Evolutionary conservation across 2,329 filamentous ascomycete genomes (phyloP).

Genomic region (Nannizziopsis arthrosporioides): DNA sequence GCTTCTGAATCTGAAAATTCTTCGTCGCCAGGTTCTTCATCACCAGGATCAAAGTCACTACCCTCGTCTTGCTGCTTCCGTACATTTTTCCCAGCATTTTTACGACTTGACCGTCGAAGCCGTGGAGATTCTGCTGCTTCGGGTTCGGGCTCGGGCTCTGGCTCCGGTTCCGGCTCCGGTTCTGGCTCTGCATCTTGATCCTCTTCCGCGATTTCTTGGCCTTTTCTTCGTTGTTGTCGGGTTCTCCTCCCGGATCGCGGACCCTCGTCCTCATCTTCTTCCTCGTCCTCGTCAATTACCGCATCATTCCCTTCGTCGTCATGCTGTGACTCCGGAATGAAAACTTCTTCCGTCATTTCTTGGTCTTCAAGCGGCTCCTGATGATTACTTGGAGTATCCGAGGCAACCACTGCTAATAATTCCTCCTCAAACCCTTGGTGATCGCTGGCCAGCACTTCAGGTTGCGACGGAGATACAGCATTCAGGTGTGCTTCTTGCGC

Average conservation of each 20-base stretch:
- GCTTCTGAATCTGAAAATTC: constrained; percentile 43
- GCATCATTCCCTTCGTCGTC: constrained; percentile 14
- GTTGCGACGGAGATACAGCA: constrained; percentile 22
- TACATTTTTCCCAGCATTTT: constrained; percentile 31
- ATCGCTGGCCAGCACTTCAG: constrained; percentile 36
- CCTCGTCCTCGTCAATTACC: constrained; percentile 23
- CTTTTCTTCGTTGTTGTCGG: constrained; percentile 18
- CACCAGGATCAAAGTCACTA: constrained; percentile 52
- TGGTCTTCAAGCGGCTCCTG: constrained; percentile 23
- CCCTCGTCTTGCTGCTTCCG: constrained; percentile 43
- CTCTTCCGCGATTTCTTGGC: not conserved
- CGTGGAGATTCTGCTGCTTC: constrained; percentile 25
- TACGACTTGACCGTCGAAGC: constrained; percentile 30
- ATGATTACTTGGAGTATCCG: constrained; percentile 15
- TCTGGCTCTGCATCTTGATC: constrained; percentile 16
- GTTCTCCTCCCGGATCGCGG: constrained; percentile 37
- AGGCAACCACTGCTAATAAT: constrained; percentile 17
- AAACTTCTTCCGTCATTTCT: constrained; percentile 28
- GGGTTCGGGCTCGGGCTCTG: constrained; percentile 18
- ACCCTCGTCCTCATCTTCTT: constrained; percentile 44
- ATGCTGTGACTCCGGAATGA: constrained; percentile 34
- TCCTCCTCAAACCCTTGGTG: constrained; percentile 27
- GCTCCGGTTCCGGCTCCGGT: constrained; percentile 16
- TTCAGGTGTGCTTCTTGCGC: not conserved
- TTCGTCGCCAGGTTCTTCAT: constrained; percentile 40